A percentile compares a stretch with the other conserved stretches of the same genome.
phyloP scores from a whole-genome alignment of 768 basidiomycete species.

The Sutorius australiensis region DNA sequence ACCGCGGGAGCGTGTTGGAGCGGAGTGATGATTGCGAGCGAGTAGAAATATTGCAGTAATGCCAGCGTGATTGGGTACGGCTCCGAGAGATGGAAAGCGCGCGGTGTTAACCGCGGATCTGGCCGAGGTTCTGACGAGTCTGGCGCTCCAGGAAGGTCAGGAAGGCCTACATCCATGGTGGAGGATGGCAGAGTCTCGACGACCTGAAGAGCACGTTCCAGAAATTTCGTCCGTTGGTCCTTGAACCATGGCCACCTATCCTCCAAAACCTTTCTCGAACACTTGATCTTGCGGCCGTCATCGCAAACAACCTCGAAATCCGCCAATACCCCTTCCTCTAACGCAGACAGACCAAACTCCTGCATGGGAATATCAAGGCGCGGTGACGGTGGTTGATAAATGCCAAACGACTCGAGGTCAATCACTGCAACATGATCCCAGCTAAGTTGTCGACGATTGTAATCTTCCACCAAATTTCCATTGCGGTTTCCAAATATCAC shows the following conservation, averaged over 20 bases:
- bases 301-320: constrained; percentile 95
- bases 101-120: constrained; percentile 79
- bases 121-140: constrained; percentile 50
- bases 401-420: constrained; percentile 91
- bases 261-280: constrained; percentile 80
- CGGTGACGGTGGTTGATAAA: constrained; percentile 81
- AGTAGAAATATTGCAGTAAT: constrained; percentile 91
- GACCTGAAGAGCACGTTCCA: constrained; percentile 52
- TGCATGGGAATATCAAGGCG: constrained; percentile 71
- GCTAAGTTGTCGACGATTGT: constrained; percentile 83
- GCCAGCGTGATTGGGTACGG: constrained; percentile 87
- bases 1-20: constrained; percentile 90
- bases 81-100: constrained; percentile 78
- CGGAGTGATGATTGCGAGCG: constrained; percentile 79
- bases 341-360: constrained; percentile 75
- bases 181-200: constrained; percentile 59
- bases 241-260: constrained; percentile 97
- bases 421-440: constrained; percentile 92
- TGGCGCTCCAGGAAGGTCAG: constrained; percentile 53
- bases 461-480: constrained; percentile 88
- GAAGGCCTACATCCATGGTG: constrained; percentile 58
- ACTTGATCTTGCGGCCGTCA: constrained; percentile 78
- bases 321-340: constrained; percentile 76
- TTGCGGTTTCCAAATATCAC: constrained; percentile 87
- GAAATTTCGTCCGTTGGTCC: constrained; percentile 57